A percentile compares a stretch with the other conserved stretches of the same genome.
phyloP scores from a whole-genome alignment of 106 monocot genomes.

The Apostasia ramifera region DNA sequence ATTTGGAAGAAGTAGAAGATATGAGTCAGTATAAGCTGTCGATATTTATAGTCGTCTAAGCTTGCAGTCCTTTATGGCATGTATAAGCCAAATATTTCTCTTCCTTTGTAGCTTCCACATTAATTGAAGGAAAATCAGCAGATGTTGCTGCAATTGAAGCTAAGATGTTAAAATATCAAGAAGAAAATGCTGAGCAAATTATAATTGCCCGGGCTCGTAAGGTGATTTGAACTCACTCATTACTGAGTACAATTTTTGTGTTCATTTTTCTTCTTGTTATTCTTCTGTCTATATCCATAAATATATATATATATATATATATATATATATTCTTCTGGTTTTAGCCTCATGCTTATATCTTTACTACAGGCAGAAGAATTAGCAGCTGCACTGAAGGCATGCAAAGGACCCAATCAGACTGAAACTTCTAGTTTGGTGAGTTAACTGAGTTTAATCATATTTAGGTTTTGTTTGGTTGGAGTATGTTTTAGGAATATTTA shows the following conservation, averaged over 20 bases:
- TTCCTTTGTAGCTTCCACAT: slow-evolving; percentile 53
- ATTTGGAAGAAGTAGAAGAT: slow-evolving; percentile 96
- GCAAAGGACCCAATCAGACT: slow-evolving; percentile 36
- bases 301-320: not conserved
- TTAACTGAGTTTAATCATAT: not conserved
- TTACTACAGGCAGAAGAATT: slow-evolving; percentile 82
- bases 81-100: not conserved
- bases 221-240: slow-evolving; percentile 28
- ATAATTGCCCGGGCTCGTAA: slow-evolving; percentile 68
- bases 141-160: slow-evolving; percentile 81
- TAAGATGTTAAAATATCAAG: slow-evolving; percentile 69
- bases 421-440: slow-evolving; percentile 52
- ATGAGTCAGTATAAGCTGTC: slow-evolving; percentile 60
- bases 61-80: not conserved
- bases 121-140: slow-evolving; percentile 64
- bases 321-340: not conserved
- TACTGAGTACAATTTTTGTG: not conserved
- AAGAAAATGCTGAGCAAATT: slow-evolving; percentile 95
- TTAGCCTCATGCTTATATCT: not conserved
- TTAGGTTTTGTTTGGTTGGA: not conserved
- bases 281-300: too few species aligned
- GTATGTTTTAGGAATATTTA: too few species aligned
- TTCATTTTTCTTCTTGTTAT: not conserved
- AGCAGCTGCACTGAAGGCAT: slow-evolving; percentile 66
- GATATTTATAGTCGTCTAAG: not conserved